These are phyloP conservation scores for Kingdonia uniflora DNA, from an alignment of 164 flowering plant genomes.

Conservation along the genomic window DNA sequence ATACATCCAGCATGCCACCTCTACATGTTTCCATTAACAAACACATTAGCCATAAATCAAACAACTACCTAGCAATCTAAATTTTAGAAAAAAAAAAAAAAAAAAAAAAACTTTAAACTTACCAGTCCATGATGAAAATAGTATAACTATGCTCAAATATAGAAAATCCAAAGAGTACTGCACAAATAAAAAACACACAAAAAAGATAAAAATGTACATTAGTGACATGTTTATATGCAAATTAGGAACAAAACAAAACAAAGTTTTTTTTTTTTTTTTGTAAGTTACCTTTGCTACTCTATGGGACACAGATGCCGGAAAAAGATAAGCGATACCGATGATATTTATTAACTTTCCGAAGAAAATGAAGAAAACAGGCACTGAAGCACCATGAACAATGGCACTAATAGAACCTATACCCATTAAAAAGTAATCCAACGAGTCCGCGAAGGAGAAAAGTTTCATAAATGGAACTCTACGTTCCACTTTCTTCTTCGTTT, in stretches of 20 bases:
- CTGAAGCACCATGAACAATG: constrained; percentile 80
- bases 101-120: constrained; percentile 6
- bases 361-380: constrained; percentile 90
- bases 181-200: constrained; percentile 16
- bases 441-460: constrained; percentile 74
- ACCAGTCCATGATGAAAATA: constrained; percentile 96
- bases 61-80: too few species aligned
- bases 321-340: constrained; percentile 72
- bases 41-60: not conserved
- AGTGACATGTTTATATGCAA: not conserved
- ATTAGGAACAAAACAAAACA: not conserved
- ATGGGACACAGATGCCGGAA: constrained; percentile 65
- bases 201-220: not conserved
- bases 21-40: constrained; percentile 21
- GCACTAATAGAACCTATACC: constrained; percentile 73
- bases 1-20: constrained; percentile 99
- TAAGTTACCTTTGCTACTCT: constrained; percentile 75
- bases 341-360: constrained; percentile 80
- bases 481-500: constrained; percentile 9
- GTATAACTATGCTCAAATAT: constrained; percentile 68
- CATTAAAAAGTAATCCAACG: constrained; percentile 70
- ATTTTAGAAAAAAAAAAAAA: not conserved
- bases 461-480: constrained; percentile 45
- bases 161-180: constrained; percentile 96
- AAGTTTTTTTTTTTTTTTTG: too few species aligned